These are phyloP conservation scores for Fusarium veterinarium DNA, from an alignment of 2,329 filamentous ascomycete genomes.

Conservation along the genomic window DNA sequence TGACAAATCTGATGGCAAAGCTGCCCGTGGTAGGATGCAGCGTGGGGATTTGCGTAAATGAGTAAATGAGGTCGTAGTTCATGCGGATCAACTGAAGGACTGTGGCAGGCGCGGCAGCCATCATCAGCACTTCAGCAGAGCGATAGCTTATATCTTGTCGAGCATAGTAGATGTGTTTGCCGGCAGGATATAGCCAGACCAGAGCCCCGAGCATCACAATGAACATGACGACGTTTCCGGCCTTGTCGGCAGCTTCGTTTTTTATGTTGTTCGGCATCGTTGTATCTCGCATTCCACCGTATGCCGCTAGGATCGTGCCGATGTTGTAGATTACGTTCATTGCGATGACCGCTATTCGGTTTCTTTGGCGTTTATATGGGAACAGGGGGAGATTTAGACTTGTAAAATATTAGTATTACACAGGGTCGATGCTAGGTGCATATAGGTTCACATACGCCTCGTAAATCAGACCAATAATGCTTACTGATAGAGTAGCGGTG, in stretches of 20 bases:
- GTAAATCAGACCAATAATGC: background rate
- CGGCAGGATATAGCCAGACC: background rate
- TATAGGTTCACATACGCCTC: background rate
- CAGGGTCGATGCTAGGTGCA: background rate
- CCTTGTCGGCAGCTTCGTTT: background rate
- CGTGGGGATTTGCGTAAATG: background rate
- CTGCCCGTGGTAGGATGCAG: background rate
- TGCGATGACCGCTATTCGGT: background rate
- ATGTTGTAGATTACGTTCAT: background rate
- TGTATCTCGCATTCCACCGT: background rate
- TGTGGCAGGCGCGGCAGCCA: background rate
- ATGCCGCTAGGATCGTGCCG: background rate
- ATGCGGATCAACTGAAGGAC: background rate
- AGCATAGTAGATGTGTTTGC: background rate
- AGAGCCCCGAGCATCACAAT: background rate
- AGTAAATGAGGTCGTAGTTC: background rate
- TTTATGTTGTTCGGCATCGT: background rate
- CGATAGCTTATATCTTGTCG: background rate
- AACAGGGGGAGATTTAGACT: background rate
- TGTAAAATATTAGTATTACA: accelerated
- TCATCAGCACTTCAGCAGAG: background rate
- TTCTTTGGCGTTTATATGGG: background rate
- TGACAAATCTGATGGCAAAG: background rate
- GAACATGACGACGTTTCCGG: background rate
- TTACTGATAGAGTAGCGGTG: background rate